Evolutionary conservation across 768 basidiomycete species (phyloP).

Genomic region (Trametopsis cervina): DNA sequence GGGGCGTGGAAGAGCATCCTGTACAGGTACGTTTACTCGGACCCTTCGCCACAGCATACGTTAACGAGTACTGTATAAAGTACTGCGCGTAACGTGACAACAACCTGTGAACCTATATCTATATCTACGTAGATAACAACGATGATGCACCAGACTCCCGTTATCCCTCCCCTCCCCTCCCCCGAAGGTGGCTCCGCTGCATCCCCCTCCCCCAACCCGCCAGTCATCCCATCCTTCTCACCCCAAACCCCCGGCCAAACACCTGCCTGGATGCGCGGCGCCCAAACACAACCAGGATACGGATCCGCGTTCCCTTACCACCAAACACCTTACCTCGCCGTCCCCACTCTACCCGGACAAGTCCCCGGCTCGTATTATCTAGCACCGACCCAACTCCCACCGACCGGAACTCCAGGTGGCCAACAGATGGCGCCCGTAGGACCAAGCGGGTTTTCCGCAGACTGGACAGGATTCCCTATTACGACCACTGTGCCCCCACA

Average conservation of each 20-base stretch:
- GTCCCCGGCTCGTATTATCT: constrained; percentile 26
- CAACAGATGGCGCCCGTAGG: constrained; percentile 13
- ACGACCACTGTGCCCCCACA: constrained; percentile 9
- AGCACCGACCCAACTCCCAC: constrained; percentile 24
- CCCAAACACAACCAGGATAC: constrained; percentile 6
- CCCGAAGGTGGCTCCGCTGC: constrained; percentile 17
- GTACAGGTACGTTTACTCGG: not conserved
- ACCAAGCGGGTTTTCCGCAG: constrained; percentile 21
- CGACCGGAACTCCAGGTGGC: not conserved
- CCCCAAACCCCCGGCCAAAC: constrained; percentile 14
- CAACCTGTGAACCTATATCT: no score
- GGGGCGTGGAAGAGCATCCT: no score
- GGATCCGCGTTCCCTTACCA: constrained; percentile 12
- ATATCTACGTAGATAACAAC: not conserved
- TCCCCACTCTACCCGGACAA: constrained; percentile 9
- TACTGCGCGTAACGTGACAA: not conserved
- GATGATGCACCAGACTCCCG: constrained; percentile 22
- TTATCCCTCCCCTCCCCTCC: constrained; percentile 26
- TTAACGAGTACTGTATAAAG: not conserved
- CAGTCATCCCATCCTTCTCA: constrained; percentile 22
- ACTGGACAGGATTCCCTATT: constrained; percentile 25
- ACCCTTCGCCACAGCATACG: not conserved
- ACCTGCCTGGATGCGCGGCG: constrained; percentile 13
- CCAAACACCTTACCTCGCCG: constrained; percentile 16
- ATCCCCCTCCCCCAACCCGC: constrained; percentile 11